Base-by-base conservation (phyloP, 2,329 filamentous ascomycete genomes). In the Tolypocladium cylindrosporum region DNA sequence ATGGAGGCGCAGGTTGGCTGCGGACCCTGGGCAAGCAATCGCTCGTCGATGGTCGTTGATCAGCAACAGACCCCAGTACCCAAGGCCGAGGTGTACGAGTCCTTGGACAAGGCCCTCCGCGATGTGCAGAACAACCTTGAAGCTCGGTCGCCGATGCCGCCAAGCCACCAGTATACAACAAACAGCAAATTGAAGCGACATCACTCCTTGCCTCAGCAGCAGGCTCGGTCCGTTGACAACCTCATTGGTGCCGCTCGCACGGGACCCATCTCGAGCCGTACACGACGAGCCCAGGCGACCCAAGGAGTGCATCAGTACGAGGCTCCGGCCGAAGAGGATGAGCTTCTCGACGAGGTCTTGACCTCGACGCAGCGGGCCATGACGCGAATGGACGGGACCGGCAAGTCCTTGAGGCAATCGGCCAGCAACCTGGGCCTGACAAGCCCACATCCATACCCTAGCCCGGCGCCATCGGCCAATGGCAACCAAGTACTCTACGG, bases 241-340 rank as follows among this genome's bases (percentile, higher is more conserved):
- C 72, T 86, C 51, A 76, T 80, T 42, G 77, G 76, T n/a, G 79
- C 79, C 3, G 77, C 81, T 48, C 79, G 83, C 16, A 73, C 71
- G 52, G 79, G 82, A 0, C 88, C 90, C 1, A 81, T 91, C 55
- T 91, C 90, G 1, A 91, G 87, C 70, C 82, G 92, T 61, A 94
- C 91, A 16, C 81, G 93, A 59, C 83, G 91, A 60, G 88, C 90
- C 14, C 82, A 95, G 70, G 86, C 90, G 16, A 69, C 70, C 5
- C 87, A 91, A 61, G 88, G 89, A 5, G 85, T 89, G 54, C 88
- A 89, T 66, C 87, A 90, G 61, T 97, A 97, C 69, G 94, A 99
- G 68, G 92, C 92, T 0, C 91, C 94, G 1, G 92, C 96, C 66
- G 94, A 99, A 72, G 93, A 97, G 69, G 94, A 99, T 60, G 94